Base-by-base conservation (phyloP, 164 flowering plant species). In the Echeveria elegans region DNA sequence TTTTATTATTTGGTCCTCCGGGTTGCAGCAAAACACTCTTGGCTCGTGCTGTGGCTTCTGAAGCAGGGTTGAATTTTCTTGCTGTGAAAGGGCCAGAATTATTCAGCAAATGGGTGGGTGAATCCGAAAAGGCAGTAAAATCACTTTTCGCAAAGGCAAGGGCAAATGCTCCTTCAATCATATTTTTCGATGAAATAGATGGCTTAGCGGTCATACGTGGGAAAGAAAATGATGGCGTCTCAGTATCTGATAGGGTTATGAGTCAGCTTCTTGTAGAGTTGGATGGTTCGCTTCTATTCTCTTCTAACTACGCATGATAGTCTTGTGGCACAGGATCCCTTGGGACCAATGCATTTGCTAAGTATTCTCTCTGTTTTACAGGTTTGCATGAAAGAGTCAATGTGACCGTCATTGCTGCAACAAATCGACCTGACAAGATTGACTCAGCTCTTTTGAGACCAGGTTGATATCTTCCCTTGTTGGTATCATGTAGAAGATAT, bases 41-140 rank as follows among this genome's bases (percentile, higher is more conserved):
- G 86, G 97, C 99, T 30, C 90, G 97, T 69, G 97, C 97, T n/a
- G 97, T 92, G 41, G 99, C 99, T 72, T 90, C 97, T 77, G 87
- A 89, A 78, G 91, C 97, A 65, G 83, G 89, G 48, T 75, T 91
- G 43, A 94, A 94, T 74, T 94, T 91, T 72, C 85, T 92, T 68
- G 87, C 99, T 53, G 97, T 95, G 19, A 90, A 95, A 78, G 99
- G 99, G 40, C 99, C 97, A 23, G 97, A 95, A 71, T 88, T 95
- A 56, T 90, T 86, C 71, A 92, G 92, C 77, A 92, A 92, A 82
- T 95, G 97, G 97, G 99, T 95, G 72, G 99, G 99, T 74, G 99
- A 95, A 83, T 90, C 99, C 16, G 99, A 95, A 82, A 92, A 94
- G 80, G 97, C 97, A 66, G 97, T 95, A 8, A 82, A 81, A 77